Base-by-base conservation (phyloP, 1,284 basidiomycete genomes). In the Pseudozyma sp. region DNA sequence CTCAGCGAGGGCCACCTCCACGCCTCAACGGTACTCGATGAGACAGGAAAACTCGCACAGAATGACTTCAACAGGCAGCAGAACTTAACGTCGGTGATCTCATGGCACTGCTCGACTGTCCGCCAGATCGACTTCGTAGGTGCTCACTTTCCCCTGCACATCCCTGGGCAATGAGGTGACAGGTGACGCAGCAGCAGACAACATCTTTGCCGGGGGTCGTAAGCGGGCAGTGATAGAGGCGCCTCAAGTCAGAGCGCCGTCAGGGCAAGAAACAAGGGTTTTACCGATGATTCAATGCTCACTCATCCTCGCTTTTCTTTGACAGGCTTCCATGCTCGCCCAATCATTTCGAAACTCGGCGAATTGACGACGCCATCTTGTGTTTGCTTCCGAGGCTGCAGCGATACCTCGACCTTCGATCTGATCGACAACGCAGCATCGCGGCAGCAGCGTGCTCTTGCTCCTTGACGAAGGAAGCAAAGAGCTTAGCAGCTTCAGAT, bases 211-310 rank as follows among this genome's bases (percentile, higher is more conserved):
- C 24, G 24, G 24, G 24, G 24, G 24, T 24, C 24, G 24, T 4
- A 24, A 24, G 4, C 24, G 24, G 24, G 24, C 24, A 24, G 24
- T 1, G 24, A 24, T 1, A 24, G 24, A 24, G 24, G 24, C 24
- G 24, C 24, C 24, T 24, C 24, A 24, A 24, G 24, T 24, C 24
- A 24, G 24, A 24, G 24, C 24, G 24, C 24, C 24, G 1, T 24
- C 24, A 29, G 31, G 11, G 33, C 9, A 37, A 42, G 4, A 5
- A 34, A 34, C 24, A 24, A 24, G 24, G 19, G 10, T 54, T 58
- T 58, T 16, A 42, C 43, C 51, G 51, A 63, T 59, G 67, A 63
- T 51, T 59, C 60, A 68, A 63, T 52, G 67, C 60, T 68, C 67
- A 68, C 60, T 68, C 67, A 68, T 50, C 60, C 44, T 54, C 52